Base-by-base conservation (phyloP, 1,139 yeast genomes). In the Protomyces macrosporus region DNA sequence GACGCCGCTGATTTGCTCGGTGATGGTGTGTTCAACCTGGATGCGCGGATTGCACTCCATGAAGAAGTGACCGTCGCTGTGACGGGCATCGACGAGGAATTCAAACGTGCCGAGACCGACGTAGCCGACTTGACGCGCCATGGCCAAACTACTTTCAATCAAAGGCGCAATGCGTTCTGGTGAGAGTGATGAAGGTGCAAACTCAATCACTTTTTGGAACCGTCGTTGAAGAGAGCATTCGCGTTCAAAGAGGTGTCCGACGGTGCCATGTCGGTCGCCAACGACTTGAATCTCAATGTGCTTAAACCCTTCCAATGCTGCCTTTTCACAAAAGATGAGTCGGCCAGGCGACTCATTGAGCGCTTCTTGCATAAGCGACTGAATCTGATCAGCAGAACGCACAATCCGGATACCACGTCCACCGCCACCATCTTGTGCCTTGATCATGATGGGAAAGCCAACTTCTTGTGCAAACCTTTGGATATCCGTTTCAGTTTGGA, bases 391-490 rank as follows among this genome's bases (percentile, higher is more conserved):
- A 70, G 84, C 89, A 53, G 84, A 81, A 71, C 90, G 96, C 67
- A 91, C 97, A 74, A 90, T 87, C 74, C 90, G 97, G 71, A 93
- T 79, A 68, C 98, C 98, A 72, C 91, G 93, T 76, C 98, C 98
- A 75, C 98, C 98, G 71, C 98, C 98, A 74, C 98, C 98, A 42
- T 98, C 98, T 67, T 98, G 91, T 30, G 96, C 88, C 76, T 93
- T 93, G 63, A 93, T 88, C 98, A 93, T 93, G 53, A 93, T 83
- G 34, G 98, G 98, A 72, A 89, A 93, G 67, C 85, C 90, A 64
- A 93, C 80, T 69, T 83, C 78, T 32, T 82, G 85, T n/a, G 97
- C 98, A 68, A 86, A 82, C 66, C 78, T 80, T 66, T 80, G 78
- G 3, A 98, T 98, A 71, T 88, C 96, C 30, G 81, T 81, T 6